Evolutionary conservation across 345 rosid species (phyloP).

Genomic region (Moricandia moricandioides): DNA sequence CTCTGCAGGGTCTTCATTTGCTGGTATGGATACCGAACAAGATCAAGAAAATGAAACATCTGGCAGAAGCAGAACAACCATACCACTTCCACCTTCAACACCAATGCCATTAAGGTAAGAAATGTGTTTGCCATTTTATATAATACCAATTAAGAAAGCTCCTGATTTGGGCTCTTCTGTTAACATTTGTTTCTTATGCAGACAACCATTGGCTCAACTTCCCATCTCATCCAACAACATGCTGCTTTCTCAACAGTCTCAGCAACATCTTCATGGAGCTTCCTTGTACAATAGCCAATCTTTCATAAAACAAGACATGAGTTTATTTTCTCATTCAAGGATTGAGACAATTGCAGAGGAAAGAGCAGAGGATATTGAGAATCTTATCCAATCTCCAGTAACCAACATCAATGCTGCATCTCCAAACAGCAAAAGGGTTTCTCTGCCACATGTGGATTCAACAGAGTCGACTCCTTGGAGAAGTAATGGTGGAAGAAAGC

Average conservation of each 20-base stretch:
- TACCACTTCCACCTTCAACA: constrained; percentile 53
- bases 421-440: constrained; percentile 94
- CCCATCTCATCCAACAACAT: constrained; percentile 61
- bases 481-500: constrained; percentile 66
- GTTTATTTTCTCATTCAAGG: constrained; percentile 11
- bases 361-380: constrained; percentile 53
- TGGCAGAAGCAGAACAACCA: constrained; percentile 35
- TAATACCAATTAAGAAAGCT: constrained; percentile 1
- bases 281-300: constrained; percentile 18
- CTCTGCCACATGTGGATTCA: constrained; percentile 58
- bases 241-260: constrained; percentile 43
- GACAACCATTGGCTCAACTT: constrained; percentile 56
- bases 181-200: constrained; percentile 31
- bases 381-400: constrained; percentile 40
- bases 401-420: constrained; percentile 57
- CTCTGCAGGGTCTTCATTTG: constrained; percentile 52
- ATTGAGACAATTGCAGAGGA: constrained; percentile 45
- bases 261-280: constrained; percentile 15
- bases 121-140: constrained; percentile 10
- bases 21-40: constrained; percentile 47
- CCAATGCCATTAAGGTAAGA: constrained; percentile 51
- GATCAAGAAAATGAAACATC: constrained; percentile 58
- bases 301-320: constrained; percentile 18
- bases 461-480: constrained; percentile 35
- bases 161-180: neutral